Conservation (phyloP, 2,329 filamentous ascomycete genomes). For the Aspergillus fumigatiaffinis region DNA sequence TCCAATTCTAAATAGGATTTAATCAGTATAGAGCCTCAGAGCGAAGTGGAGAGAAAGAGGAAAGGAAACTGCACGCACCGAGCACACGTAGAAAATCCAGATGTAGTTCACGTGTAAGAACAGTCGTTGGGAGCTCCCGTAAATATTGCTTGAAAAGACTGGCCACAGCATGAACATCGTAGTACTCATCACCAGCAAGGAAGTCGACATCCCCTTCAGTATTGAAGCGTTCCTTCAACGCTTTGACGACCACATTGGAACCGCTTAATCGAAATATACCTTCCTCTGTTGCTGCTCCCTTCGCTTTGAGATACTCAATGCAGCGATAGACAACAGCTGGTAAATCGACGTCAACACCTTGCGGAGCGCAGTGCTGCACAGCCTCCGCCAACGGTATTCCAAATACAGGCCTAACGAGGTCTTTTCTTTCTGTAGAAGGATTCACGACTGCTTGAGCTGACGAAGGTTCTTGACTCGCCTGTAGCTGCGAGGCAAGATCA, state of each 20-base stretch:
- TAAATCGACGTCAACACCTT: slow-evolving; percentile 67
- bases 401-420: slow-evolving; percentile 69
- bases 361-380: slow-evolving; percentile 72
- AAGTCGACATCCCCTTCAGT: slow-evolving; percentile 87
- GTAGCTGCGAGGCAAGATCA: slow-evolving; percentile 49
- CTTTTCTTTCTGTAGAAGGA: slow-evolving; percentile 45
- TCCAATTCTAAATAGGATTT: slow-evolving; percentile 57
- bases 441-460: slow-evolving; percentile 51
- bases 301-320: slow-evolving; percentile 83
- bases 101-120: slow-evolving; percentile 86
- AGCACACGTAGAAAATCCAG: slow-evolving; percentile 81
- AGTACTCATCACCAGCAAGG: slow-evolving; percentile 71
- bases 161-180: slow-evolving; percentile 94
- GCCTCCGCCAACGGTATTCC: slow-evolving; percentile 82
- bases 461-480: slow-evolving; percentile 27
- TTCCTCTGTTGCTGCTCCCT: slow-evolving; percentile 79
- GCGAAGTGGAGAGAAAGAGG: neutral
- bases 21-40: slow-evolving; percentile 4
- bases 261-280: slow-evolving; percentile 96
- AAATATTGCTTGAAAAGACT: slow-evolving; percentile 92
- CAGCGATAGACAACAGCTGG: slow-evolving; percentile 94
- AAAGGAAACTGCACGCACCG: slow-evolving; percentile 38
- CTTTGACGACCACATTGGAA: slow-evolving; percentile 92
- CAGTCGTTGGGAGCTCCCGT: slow-evolving; percentile 84
- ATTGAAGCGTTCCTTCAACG: slow-evolving; percentile 88